Evolutionary conservation across 345 rosid species (phyloP), one percentile per base, ranked within the genome.

Genomic region (Brassica nigra): DNA sequence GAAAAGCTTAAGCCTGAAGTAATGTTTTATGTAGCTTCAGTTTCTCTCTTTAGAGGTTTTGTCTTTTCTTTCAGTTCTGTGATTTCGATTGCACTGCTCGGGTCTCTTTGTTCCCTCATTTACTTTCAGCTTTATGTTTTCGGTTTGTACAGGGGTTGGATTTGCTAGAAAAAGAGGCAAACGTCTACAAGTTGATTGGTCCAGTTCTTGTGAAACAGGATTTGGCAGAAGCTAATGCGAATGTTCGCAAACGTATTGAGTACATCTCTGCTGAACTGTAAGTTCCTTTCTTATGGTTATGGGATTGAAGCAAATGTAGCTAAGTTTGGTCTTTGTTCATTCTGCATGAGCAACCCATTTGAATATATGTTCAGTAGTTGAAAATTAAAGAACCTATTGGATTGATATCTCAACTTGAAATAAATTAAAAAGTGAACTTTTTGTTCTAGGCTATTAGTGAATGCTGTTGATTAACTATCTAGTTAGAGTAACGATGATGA

Each of bases 121-220:
- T 31, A 16, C 57, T 39, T 42, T 3, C 9, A 33, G 62, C 7
- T 33, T 18, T 12, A 39, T 33, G 28, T 49, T 9, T 18, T 11
- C 8, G 0, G 6, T 54, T 70, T 61, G n/a, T 80, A 34, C 70
- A 91, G 99, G 97, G 91, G 87, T 84, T 95, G 88, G 92, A 90
- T 85, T 84, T 91, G 81, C 87, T 93, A 76, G 90, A 83, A 44
- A 97, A 93, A 75, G 98, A 67, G n/a, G 97, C 99, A 11, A 91
- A 93, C 74, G 97, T 95, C 31, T 93, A 87, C 86, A 95, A 95
- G 68, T 79, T 95, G 94, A 93, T 93, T 36, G 98, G 99, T 49
- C 97, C 98, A 0, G 97, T 95, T 71, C 92, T 95, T 15, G 99
- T 93, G 88, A 93, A 93, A 88, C 99, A 95, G 82, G 93, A 92